These are phyloP conservation scores for Sphagnurus paluster DNA, from an alignment of 1,284 basidiomycete species.

Conservation along the genomic window DNA sequence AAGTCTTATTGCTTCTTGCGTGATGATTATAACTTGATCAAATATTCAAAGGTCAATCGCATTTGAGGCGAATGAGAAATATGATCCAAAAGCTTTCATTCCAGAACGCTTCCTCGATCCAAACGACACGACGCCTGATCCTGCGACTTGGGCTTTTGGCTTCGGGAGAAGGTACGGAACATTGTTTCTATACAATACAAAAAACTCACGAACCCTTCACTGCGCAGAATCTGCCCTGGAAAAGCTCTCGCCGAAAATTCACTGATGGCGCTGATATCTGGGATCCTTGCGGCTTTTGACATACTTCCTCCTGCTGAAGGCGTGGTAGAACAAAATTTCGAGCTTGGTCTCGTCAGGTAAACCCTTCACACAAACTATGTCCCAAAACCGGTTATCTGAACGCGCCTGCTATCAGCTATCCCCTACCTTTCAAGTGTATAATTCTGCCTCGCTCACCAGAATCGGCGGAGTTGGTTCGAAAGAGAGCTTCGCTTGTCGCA, in stretches of 20 bases:
- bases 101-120: constrained; percentile 5
- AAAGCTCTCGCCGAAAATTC: constrained; percentile 4
- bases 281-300: not conserved
- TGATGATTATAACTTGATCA: not conserved
- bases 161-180: constrained; percentile 4
- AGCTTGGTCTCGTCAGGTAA: not conserved
- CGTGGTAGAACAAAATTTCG: not conserved
- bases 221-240: constrained; percentile 4
- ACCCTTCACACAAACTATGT: not conserved
- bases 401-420: not conserved
- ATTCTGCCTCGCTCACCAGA: not conserved
- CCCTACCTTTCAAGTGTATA: not conserved
- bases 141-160: constrained; percentile 1
- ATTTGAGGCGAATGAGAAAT: not conserved
- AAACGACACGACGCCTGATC: not conserved
- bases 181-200: too few species aligned
- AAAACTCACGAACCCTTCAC: not conserved
- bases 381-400: not conserved
- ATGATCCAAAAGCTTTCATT: constrained; percentile 1
- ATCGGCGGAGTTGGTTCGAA: too few species aligned
- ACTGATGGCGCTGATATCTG: not conserved
- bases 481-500: too few species aligned
- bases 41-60: constrained; percentile 1
- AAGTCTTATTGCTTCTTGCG: not conserved
- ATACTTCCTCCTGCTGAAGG: not conserved